Base-by-base conservation (phyloP, 1,284 basidiomycete species). In the Fomes fomentarius region DNA sequence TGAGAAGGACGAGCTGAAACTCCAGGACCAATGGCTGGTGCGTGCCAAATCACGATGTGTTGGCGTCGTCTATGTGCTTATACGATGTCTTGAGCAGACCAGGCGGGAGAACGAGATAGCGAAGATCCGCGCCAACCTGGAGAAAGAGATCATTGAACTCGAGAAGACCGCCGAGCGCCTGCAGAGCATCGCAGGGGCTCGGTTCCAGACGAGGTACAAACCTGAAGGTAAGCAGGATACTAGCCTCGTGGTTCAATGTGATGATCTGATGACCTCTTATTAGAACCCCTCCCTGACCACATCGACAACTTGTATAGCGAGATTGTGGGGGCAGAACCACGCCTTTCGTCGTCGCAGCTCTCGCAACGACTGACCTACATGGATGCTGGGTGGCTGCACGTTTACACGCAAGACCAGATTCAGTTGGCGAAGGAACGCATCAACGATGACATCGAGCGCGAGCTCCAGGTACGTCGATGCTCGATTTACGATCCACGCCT, bases 11-110 rank as follows among this genome's bases (percentile, higher is more conserved):
- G 94, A 97, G 66, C 70, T 69, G 7, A 71, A 66, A 22, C 71
- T 79, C 4, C 77, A 82, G 12, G 85, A 87, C 33, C 66, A 77
- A 50, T 95, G 93, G 93, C 79, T 79, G 75, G 92, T 93, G 61
- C 40, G 82, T 66, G 25, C 7, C 22, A 33, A 12, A 46, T 11
- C 19, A 22, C 50, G 9, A 6, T 7, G 21, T 22, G n/a, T n/a
- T n/a, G n/a, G 21, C 10, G 17, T 38, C n/a, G 43, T 19, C 26
- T 35, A n/a, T 40, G 24, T 56, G 15, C 2, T 44, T 11, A 49
- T n/a, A 26, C 57, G 37, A 58, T n/a, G 10, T 30, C 31, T 26
- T 38, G 17, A 50, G 33, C 59, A 88, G 84, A 74, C 71, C 62
- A 78, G 74, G 34, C 76, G 84, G 44, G 82, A 85, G 52, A 66